A percentile compares a stretch with the other conserved stretches of the same genome.
These are phyloP conservation scores for Karstenula rhodostoma DNA, from an alignment of 2,329 filamentous ascomycete species.

Conservation along the genomic window DNA sequence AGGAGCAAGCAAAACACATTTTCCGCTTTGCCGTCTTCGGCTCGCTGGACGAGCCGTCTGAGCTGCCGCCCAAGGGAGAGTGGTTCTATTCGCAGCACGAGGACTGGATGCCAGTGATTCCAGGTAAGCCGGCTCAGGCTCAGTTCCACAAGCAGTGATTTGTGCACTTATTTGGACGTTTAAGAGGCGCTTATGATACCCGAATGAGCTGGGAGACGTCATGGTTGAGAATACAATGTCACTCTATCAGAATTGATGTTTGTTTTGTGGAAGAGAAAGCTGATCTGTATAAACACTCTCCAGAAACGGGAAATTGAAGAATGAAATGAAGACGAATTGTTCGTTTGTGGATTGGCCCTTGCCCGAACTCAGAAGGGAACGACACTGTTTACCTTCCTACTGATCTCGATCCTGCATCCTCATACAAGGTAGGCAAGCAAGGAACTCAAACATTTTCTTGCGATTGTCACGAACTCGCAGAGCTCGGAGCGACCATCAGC, in stretches of 20 bases:
- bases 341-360: background rate
- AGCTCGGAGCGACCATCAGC: no score
- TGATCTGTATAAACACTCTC: background rate
- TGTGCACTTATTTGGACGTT: background rate
- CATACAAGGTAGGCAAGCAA: no score
- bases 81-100: constrained; percentile 4
- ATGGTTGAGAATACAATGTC: background rate
- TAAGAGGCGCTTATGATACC: background rate
- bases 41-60: constrained; percentile 3
- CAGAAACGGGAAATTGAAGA: background rate
- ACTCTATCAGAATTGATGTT: background rate
- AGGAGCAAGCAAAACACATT: constrained; percentile 3
- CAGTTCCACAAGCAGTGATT: background rate
- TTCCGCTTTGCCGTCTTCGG: background rate
- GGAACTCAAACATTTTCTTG: no score
- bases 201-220: no score
- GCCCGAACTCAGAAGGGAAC: no score
- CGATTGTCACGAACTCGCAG: no score
- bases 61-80: background rate
- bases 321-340: background rate
- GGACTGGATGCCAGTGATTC: constrained; percentile 3
- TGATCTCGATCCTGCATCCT: no score
- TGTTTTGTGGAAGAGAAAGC: background rate
- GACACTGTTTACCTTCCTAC: no score
- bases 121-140: constrained; percentile 12